phyloP scores from a whole-genome alignment of 331 rosid genomes.

The Erythrophleum ivorense region DNA sequence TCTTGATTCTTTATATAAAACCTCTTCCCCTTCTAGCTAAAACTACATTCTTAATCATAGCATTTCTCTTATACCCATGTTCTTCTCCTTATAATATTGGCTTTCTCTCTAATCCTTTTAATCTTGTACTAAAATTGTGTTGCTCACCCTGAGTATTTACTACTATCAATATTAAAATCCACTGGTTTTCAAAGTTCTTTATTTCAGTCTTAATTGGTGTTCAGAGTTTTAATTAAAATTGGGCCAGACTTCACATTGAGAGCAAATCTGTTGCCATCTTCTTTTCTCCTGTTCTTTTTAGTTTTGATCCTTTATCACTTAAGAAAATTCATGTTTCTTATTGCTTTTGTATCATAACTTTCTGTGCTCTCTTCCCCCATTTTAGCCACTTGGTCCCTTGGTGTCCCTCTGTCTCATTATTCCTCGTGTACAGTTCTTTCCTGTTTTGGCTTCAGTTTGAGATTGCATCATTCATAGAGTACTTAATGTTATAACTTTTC shows the following conservation, averaged over 20 bases:
- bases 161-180: neutral
- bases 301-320: neutral
- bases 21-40: neutral
- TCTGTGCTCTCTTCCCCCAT: neutral
- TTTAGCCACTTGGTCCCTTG: neutral
- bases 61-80: neutral
- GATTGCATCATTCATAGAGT: neutral
- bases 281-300: neutral
- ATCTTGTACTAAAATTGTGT: neutral
- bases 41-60: neutral
- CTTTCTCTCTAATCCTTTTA: neutral
- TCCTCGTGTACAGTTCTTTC: neutral
- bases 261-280: neutral
- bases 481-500: neutral
- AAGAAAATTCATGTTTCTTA: neutral
- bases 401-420: neutral
- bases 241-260: neutral
- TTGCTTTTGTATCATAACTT: conserved; percentile 6
- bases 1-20: conserved; percentile 15
- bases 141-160: neutral
- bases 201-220: neutral
- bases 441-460: neutral
- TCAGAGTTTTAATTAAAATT: neutral
- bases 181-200: neutral
- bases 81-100: conserved; percentile 11